These are phyloP conservation scores for Takakia lepidozioides DNA, from an alignment of 225 moss, liverwort and hornwort genomes.

Conservation along the genomic window DNA sequence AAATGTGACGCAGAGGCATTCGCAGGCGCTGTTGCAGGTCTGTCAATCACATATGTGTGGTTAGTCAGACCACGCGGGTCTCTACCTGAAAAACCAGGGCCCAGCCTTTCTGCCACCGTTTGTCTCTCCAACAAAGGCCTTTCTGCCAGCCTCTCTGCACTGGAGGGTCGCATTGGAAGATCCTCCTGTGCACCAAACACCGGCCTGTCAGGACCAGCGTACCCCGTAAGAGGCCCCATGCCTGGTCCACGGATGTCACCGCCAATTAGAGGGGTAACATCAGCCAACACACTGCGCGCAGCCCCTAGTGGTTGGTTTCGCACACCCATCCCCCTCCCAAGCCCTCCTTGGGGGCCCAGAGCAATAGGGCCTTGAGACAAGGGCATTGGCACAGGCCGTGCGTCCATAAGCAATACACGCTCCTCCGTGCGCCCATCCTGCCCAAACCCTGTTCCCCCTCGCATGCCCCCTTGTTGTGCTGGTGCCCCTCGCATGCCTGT, in stretches of 20 bases:
- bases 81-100: conserved; percentile 31
- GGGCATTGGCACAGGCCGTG: conserved; percentile 68
- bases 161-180: conserved; percentile 53
- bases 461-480: conserved; percentile 51
- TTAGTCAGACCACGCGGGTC: conserved; percentile 56
- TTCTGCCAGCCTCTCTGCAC: conserved; percentile 66
- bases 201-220: conserved; percentile 40
- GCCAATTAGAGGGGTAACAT: conserved; percentile 37
- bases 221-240: conserved; percentile 40
- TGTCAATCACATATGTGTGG: conserved; percentile 27
- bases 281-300: conserved; percentile 68
- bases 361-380: conserved; percentile 67
- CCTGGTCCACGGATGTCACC: conserved; percentile 58
- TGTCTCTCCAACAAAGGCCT: conserved; percentile 76
- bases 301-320: conserved; percentile 45
- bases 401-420: conserved; percentile 57
- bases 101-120: conserved; percentile 44
- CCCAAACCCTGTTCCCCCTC: conserved; percentile 28
- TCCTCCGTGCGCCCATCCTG: conserved; percentile 96
- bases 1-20: too few species aligned
- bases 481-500: conserved; percentile 61
- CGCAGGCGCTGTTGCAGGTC: conserved; percentile 19
- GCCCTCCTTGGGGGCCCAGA: conserved; percentile 75
- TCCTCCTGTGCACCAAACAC: conserved; percentile 60
- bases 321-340: conserved; percentile 58